phyloP scores from a whole-genome alignment of 768 basidiomycete species.

The Lactarius hatsudake region DNA sequence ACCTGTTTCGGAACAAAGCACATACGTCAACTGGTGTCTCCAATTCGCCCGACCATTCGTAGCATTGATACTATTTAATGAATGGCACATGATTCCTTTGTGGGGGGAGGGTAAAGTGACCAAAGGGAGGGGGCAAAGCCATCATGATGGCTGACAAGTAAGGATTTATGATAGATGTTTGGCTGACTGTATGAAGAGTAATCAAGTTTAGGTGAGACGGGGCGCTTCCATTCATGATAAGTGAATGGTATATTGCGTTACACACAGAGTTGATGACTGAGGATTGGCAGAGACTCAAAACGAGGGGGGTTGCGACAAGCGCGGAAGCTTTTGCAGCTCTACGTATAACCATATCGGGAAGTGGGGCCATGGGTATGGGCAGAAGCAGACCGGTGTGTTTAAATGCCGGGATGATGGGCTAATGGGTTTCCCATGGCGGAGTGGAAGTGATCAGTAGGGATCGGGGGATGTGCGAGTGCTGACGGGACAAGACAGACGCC shows the following conservation, averaged over 20 bases:
- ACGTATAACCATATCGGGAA: constrained; percentile 25
- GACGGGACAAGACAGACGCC: constrained; percentile 19
- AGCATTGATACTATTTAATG: not conserved
- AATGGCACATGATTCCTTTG: not conserved
- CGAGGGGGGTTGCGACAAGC: constrained; percentile 26
- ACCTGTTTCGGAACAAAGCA: not conserved
- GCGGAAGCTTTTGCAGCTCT: constrained; percentile 23
- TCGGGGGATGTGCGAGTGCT: constrained; percentile 11
- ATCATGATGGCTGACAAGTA: constrained; percentile 5
- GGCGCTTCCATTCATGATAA: constrained; percentile 22
- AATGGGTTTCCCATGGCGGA: not conserved
- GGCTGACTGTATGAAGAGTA: constrained; percentile 12
- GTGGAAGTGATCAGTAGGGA: constrained; percentile 1
- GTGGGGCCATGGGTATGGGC: constrained; percentile 16
- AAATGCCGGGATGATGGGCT: constrained; percentile 16
- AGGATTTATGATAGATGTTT: not conserved
- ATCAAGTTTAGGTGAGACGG: constrained; percentile 17
- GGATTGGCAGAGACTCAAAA: constrained; percentile 22
- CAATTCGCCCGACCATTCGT: not conserved
- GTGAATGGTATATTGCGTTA: constrained; percentile 18
- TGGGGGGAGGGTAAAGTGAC: not conserved
- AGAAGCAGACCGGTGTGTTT: constrained; percentile 19
- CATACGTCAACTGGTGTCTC: too few relatives aligned
- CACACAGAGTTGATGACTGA: constrained; percentile 20
- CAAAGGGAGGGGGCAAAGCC: not conserved